Conservation (phyloP, 495 filamentous ascomycete species). For the Aspergillus incahuasiensis region DNA sequence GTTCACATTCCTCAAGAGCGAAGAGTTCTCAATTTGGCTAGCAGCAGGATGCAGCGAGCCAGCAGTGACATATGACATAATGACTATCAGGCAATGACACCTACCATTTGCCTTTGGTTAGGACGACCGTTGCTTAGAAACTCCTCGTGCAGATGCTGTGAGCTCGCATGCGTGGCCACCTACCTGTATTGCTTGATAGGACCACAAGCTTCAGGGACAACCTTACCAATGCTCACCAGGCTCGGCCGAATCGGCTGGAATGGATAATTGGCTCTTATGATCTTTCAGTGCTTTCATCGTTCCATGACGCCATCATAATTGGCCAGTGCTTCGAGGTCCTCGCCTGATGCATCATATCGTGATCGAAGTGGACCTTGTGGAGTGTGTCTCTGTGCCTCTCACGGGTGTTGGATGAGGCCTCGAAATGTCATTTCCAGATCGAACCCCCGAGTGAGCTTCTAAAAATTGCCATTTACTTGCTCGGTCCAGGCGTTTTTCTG, state of each 20-base stretch:
- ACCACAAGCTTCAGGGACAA: neutral
- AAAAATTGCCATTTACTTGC: slow-evolving; percentile 5
- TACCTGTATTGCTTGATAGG: neutral
- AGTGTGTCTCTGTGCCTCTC: no score
- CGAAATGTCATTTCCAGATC: slow-evolving; percentile 32
- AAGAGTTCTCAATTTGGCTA: neutral
- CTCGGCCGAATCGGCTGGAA: neutral
- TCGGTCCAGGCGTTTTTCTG: slow-evolving; percentile 19
- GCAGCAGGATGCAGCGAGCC: neutral
- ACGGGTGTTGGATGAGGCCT: slow-evolving; percentile 26
- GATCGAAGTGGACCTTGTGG: slow-evolving; percentile 13
- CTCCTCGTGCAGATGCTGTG: neutral
- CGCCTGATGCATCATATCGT: neutral
- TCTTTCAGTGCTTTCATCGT: neutral
- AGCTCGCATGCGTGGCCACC: neutral
- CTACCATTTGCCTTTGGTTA: neutral
- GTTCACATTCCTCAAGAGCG: neutral
- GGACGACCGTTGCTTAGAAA: neutral
- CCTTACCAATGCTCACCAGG: neutral
- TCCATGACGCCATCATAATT: slow-evolving; percentile 15
- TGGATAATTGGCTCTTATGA: neutral
- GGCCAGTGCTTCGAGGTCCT: neutral
- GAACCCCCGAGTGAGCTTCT: slow-evolving; percentile 10
- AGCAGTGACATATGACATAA: neutral
- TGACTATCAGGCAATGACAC: neutral